Percentiles rank a stretch among this genome's conserved stretches.
Conservation (phyloP, 2,329 filamentous ascomycete species). For the Pseudohalonectria lignicola region DNA sequence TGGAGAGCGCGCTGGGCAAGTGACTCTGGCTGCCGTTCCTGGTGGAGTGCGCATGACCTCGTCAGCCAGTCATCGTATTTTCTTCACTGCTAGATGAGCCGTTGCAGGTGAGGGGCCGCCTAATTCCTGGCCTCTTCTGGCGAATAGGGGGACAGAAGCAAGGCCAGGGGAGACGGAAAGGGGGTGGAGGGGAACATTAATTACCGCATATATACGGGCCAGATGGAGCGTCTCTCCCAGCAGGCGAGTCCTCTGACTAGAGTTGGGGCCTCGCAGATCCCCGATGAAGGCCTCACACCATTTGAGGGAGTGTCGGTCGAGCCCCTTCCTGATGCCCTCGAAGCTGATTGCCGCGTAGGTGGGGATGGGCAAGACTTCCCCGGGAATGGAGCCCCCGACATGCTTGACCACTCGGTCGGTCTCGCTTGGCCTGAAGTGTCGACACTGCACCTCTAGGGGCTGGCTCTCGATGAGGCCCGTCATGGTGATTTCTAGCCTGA, state of each 20-base stretch:
- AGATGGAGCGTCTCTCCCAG: neutral
- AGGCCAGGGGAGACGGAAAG: too few relatives aligned
- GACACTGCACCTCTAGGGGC: neutral
- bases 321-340: neutral
- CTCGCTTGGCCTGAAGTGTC: neutral
- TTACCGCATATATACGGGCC: neutral
- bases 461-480: neutral
- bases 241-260: neutral
- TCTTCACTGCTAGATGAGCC: too few relatives aligned
- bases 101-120: too few relatives aligned
- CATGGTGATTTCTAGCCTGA: neutral
- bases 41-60: too few relatives aligned
- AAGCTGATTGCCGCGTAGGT: neutral
- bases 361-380: neutral
- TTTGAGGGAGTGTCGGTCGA: neutral
- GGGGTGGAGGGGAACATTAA: too few relatives aligned
- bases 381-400: neutral
- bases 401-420: neutral
- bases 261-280: neutral
- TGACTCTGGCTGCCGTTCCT: neutral
- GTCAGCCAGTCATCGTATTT: too few relatives aligned
- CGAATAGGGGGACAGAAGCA: too few relatives aligned
- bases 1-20: neutral
- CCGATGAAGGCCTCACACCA: conserved; percentile 1
- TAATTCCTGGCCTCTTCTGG: too few relatives aligned